phyloP scores from a whole-genome alignment of 495 filamentous ascomycete genomes.

The Hapsidospora chrysogenum region DNA sequence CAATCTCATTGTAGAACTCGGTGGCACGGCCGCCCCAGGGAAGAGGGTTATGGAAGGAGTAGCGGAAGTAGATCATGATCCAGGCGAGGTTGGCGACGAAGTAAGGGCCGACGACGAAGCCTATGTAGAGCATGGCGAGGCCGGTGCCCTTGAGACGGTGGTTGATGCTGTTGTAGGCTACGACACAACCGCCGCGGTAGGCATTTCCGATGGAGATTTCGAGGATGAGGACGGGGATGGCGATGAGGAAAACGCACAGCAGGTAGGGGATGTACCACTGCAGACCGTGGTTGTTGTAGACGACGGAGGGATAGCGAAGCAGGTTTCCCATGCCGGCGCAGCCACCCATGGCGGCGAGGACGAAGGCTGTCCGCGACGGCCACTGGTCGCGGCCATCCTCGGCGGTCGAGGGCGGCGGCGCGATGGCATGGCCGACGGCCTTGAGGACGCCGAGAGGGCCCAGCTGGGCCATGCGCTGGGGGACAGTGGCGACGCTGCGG shows the following conservation, averaged over 20 bases:
- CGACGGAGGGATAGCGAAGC: slow-evolving; percentile 4
- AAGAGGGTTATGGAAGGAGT: slow-evolving; percentile 18
- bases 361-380: slow-evolving; percentile 5
- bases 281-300: slow-evolving; percentile 6
- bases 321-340: slow-evolving; percentile 5
- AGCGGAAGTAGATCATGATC: slow-evolving; percentile 27
- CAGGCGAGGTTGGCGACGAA: slow-evolving; percentile 21
- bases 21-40: slow-evolving; percentile 19
- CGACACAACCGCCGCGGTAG: slow-evolving; percentile 21
- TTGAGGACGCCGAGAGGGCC: background rate
- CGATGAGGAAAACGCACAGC: slow-evolving; percentile 19
- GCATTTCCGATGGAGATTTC: slow-evolving; percentile 24
- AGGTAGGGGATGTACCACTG: slow-evolving; percentile 19
- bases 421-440: background rate
- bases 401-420: slow-evolving; percentile 4
- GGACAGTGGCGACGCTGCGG: background rate
- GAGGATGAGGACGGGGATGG: slow-evolving; percentile 28
- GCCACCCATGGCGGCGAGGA: slow-evolving; percentile 5
- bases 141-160: slow-evolving; percentile 19
- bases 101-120: slow-evolving; percentile 20
- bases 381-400: slow-evolving; percentile 6
- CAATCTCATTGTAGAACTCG: slow-evolving; percentile 18
- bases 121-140: slow-evolving; percentile 15
- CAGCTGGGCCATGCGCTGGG: background rate
- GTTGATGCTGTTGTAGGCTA: slow-evolving; percentile 22